These are phyloP conservation scores for Musa troglodytarum DNA, from an alignment of 176 grass and related monocot species.

Conservation along the genomic window DNA sequence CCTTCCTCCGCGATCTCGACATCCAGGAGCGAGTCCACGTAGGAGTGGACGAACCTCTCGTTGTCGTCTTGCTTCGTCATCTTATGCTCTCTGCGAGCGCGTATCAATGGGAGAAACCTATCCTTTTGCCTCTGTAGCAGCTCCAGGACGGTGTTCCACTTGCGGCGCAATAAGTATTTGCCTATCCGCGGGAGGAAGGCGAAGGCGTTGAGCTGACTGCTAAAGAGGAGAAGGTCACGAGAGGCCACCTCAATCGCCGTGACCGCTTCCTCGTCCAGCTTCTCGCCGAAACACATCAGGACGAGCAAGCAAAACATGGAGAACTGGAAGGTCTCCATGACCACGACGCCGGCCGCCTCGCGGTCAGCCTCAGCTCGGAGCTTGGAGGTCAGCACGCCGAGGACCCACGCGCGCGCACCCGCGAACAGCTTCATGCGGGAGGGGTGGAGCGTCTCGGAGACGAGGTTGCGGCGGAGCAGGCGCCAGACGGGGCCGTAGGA, in stretches of 20 bases:
- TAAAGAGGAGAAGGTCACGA: neutral
- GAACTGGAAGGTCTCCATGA: conserved; percentile 1
- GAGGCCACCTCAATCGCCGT: neutral
- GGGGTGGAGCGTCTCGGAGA: neutral
- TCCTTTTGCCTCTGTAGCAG: neutral
- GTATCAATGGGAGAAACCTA: neutral
- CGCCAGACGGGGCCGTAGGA: neutral
- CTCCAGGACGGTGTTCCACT: neutral
- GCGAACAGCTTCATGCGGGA: neutral
- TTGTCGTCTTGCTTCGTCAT: neutral
- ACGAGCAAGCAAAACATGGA: neutral
- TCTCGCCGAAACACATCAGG: neutral
- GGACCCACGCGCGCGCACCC: neutral
- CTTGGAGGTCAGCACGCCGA: neutral
- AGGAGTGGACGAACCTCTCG: conserved; percentile 27
- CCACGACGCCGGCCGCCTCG: neutral
- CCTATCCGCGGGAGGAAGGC: neutral
- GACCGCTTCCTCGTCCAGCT: neutral
- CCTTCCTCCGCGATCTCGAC: conserved; percentile 39
- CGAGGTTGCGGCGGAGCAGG: conserved; percentile 2
- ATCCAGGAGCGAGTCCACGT: conserved; percentile 58
- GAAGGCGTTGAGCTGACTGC: neutral
- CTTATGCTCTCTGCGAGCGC: neutral
- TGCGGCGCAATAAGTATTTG: neutral
- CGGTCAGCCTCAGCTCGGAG: neutral